A percentile compares a stretch with the other conserved stretches of the same genome.
Evolutionary conservation across 1,284 basidiomycete species (phyloP).

Genomic region (Cryptococcus sp.): DNA sequence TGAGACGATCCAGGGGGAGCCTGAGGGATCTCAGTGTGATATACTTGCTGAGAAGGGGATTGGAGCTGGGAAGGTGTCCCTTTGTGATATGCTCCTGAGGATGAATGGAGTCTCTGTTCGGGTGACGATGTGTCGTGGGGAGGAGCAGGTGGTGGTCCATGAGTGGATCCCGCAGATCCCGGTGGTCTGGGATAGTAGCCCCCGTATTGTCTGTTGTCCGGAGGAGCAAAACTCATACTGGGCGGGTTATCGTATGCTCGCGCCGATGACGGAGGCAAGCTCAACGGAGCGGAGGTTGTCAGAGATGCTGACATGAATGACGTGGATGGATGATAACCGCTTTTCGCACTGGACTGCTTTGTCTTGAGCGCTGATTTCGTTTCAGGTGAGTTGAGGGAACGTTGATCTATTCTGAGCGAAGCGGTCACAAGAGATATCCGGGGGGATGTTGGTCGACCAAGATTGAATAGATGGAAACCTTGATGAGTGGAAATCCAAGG

Average conservation of each 20-base stretch:
- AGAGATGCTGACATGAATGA: constrained; percentile 18
- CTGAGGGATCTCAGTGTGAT: constrained; percentile 25
- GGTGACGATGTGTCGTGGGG: constrained; percentile 22
- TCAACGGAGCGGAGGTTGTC: constrained; percentile 23
- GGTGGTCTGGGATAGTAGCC: constrained; percentile 35
- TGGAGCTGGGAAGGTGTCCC: constrained; percentile 22
- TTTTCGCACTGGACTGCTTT: no score
- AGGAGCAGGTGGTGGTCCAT: constrained; percentile 29
- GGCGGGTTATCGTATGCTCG: constrained; percentile 17
- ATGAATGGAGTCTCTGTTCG: constrained; percentile 36
- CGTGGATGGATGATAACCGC: neutral
- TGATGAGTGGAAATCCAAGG: no score
- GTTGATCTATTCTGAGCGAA: no score
- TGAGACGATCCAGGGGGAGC: constrained; percentile 40
- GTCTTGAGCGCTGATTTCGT: no score
- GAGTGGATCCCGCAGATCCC: constrained; percentile 37
- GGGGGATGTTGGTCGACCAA: no score
- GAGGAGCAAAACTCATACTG: constrained; percentile 39
- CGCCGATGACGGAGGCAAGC: constrained; percentile 14
- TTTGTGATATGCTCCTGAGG: constrained; percentile 30
- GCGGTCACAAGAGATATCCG: no score
- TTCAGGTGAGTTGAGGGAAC: no score
- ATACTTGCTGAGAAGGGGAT: constrained; percentile 28
- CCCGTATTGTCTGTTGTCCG: constrained; percentile 29
- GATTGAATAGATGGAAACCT: no score